Evolutionary conservation across 2,329 filamentous ascomycete species (phyloP), one percentile per base, ranked within the genome.

Genomic region (Xylaria sp.): DNA sequence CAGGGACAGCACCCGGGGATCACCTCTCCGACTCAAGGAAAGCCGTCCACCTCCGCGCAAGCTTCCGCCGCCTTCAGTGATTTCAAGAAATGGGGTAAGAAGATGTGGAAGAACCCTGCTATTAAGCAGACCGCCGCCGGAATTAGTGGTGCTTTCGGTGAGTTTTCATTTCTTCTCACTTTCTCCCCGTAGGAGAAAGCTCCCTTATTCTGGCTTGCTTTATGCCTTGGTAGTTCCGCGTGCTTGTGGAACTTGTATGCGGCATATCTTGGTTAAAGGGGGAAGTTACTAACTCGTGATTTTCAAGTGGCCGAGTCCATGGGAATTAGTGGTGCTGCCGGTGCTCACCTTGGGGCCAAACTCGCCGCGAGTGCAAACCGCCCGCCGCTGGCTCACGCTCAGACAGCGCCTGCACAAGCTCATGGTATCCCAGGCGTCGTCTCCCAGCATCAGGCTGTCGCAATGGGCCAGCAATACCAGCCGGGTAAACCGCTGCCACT

Each of bases 21-120:
- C 67, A 53, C 67, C 69, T 56, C 54, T 24, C 7, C 32, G 48
- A 5, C 42, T 64, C 34, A 69, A 72, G 47, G 45, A 11, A 74
- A 71, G 58, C 71, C 73, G 27, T 74, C 72, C 39, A 72, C 67
- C 39, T 73, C 73, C 11, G 50, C 72, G 8, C 74, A 75, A 30
- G 70, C 75, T 6, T 32, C 71, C 3, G 65, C 70, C 4, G 71
- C 71, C 11, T 42, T 76, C 2, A 77, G 76, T 54, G 73, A 73
- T 7, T 65, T 78, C 67, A 78, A 77, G 71, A 77, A 78, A 69
- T 78, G 74, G 75, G 75, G 73, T 2, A 77, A 75, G 65, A 77
- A 77, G 56, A 71, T 75, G 24, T 75, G 70, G 69, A 68, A 75
- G 32, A 77, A 71, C 54, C 71, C 74, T 11, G 64, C 70, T 0